Evolutionary conservation across 352 stramenopile genomes (phyloP), one percentile per base, ranked within the genome.

Genomic region (Globisporangium heterothallicum): DNA sequence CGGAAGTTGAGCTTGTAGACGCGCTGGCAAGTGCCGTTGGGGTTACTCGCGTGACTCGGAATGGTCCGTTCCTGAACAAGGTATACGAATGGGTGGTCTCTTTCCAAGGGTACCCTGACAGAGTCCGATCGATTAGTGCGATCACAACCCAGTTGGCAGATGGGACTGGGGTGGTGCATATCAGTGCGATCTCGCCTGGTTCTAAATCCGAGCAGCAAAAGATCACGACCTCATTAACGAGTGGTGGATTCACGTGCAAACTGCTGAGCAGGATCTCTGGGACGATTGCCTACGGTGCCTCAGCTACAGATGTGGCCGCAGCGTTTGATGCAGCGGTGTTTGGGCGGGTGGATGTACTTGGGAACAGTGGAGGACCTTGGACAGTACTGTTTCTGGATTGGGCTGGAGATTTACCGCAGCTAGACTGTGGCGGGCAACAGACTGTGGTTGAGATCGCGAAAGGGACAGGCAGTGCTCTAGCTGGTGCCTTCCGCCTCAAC

Each of bases 201-300:
- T 59, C 60, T 1, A 78, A 81, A 38, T 65, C 59, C 10, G 72
- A 80, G 49, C 66, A 72, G 24, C 64, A 83, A 34, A 50, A 61
- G 19, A 60, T 86, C 19, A 38, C 53, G 16, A 79, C 71, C 0
- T 26, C 57, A 0, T 35, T 71, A 10, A 69, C 66, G 14, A 77
- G 64, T 46, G 74, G 74, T 3, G 57, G 32, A 1, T 86, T 86
- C 42, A 50, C 38, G 0, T 83, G 74, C 38, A 30, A 49, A 18
- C 4, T 58, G 24, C 5, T 18, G 14, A 42, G 46, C 6, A 38
- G 26, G 44, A 32, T 29, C 4, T 69, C 66, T 0, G 30, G 2
- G 3, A 16, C 51, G 2, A 77, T 85, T 21, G 16, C 53, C 5
- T 71, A 73, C 36, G 60, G 72, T 46, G 63, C 71, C 4, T 43